Evolutionary conservation across 116 monocot species (phyloP), one percentile per base, ranked within the genome.

Genomic region (Iris pallida): DNA sequence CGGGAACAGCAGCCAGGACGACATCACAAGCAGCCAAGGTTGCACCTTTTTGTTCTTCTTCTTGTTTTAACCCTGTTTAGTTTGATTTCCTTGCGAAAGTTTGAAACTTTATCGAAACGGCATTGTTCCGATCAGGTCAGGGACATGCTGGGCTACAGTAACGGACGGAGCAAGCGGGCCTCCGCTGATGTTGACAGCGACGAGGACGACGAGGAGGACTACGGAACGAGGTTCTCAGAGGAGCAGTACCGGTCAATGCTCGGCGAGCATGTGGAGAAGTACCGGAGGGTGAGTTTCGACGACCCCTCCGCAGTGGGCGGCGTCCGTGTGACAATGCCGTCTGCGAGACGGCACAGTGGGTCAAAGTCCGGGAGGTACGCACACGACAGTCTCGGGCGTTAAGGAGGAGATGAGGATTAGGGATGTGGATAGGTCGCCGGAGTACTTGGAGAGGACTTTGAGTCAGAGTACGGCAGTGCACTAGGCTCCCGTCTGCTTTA

Each of bases 211-310:
- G 78, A 70, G 7, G 79, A 80, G 54, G 75, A 69, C 30, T 85
- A 82, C 53, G 82, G 68, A 19, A 65, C 65, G 63, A 73, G 66
- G 65, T 90, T 97, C 47, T 75, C 88, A 5, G 92, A 97, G 55
- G 90, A 90, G 48, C 81, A 88, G 8, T 97, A 97, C 63, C 89
- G 88, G n/a, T 73, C 85, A 17, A 97, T 97, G 97, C 87, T 97
- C 13, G 83, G 87, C 53, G 90, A 87, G 14, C 97, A 97, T 68
- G 85, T 85, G 9, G 85, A 90, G 57, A 92, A 83, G 66, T 87
- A 85, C 56, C 73, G 81, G 20, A 83, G 78, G 68, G 56, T 82
- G 43, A 85, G 71, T 42, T 73, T 47, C 46, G 87, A 69, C 42
- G 78, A 90, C 2, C 73, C 81, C 44, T 68, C 79, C 12, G 57